Percentiles rank a stretch among this genome's conserved stretches.
These are phyloP conservation scores for Leccinum aurantiacum DNA, from an alignment of 768 basidiomycete species.

Conservation along the genomic window DNA sequence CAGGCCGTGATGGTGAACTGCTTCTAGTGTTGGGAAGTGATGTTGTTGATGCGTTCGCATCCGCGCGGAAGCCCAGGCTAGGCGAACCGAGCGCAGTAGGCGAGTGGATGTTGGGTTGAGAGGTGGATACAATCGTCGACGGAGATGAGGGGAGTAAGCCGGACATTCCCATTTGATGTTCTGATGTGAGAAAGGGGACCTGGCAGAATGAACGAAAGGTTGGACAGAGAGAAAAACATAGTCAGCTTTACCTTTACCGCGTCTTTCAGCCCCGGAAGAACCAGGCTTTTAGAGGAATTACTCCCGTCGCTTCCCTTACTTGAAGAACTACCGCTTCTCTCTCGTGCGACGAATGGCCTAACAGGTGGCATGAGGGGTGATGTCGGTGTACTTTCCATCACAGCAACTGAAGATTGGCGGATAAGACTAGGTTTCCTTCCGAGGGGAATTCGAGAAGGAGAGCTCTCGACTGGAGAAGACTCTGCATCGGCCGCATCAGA, in stretches of 20 bases:
- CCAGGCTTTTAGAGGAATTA: conserved; percentile 30
- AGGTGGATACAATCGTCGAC: conserved; percentile 41
- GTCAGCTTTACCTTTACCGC: conserved; percentile 57
- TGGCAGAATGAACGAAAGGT: conserved; percentile 25
- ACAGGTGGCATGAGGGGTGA: conserved; percentile 44
- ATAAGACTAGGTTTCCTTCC: conserved; percentile 40
- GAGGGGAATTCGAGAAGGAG: conserved; percentile 12
- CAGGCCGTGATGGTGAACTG: conserved; percentile 27
- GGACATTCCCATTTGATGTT: conserved; percentile 64
- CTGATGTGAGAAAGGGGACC: conserved; percentile 68
- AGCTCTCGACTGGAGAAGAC: conserved; percentile 12
- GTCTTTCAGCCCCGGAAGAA: conserved; percentile 66
- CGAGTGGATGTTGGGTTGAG: conserved; percentile 38
- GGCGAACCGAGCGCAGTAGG: conserved; percentile 39
- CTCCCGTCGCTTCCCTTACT: conserved; percentile 39
- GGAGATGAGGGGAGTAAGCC: conserved; percentile 79
- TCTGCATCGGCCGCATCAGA: conserved; percentile 30
- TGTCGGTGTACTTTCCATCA: conserved; percentile 48
- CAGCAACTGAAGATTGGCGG: conserved; percentile 53
- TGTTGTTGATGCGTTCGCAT: conserved; percentile 39
- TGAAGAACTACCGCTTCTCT: conserved; percentile 50
- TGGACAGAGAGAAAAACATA: background rate
- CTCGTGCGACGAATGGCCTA: conserved; percentile 47
- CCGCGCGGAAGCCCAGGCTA: conserved; percentile 24
- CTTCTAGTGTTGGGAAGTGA: conserved; percentile 41